These are phyloP conservation scores for Cnidoscolus chayamansa DNA, from an alignment of 441 rosid species.

Conservation along the genomic window DNA sequence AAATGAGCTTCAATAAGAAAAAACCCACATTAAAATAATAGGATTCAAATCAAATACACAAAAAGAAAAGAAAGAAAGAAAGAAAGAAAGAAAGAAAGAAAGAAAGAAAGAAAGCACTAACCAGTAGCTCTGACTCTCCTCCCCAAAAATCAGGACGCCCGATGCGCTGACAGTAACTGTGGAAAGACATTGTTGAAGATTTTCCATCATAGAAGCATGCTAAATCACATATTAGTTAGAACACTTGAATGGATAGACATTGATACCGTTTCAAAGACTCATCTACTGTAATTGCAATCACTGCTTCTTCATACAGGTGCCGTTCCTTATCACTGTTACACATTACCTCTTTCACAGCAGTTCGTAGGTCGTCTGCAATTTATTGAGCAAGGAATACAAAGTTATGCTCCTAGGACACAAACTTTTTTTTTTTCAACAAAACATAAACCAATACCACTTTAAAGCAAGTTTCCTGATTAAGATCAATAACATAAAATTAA, in stretches of 20 bases:
- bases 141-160: conserved; percentile 82
- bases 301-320: conserved; percentile 65
- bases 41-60: conserved; percentile 7
- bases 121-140: conserved; percentile 92
- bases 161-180: conserved; percentile 77
- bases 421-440: background rate
- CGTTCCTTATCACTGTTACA: conserved; percentile 60
- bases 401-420: background rate
- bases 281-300: conserved; percentile 74
- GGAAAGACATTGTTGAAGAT: conserved; percentile 17
- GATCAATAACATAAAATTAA: background rate
- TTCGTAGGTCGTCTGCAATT: conserved; percentile 63
- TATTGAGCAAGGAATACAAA: conserved; percentile 12
- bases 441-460: background rate
- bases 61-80: no score
- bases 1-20: background rate
- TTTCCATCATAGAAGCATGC: background rate
- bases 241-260: background rate
- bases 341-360: conserved; percentile 84
- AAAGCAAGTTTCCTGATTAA: conserved; percentile 4
- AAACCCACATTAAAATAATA: background rate
- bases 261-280: conserved; percentile 65
- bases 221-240: conserved; percentile 10
- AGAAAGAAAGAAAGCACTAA: conserved; percentile 32
- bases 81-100: no score